Conservation (phyloP, 768 basidiomycete genomes). For the Austroboletus festivus region DNA sequence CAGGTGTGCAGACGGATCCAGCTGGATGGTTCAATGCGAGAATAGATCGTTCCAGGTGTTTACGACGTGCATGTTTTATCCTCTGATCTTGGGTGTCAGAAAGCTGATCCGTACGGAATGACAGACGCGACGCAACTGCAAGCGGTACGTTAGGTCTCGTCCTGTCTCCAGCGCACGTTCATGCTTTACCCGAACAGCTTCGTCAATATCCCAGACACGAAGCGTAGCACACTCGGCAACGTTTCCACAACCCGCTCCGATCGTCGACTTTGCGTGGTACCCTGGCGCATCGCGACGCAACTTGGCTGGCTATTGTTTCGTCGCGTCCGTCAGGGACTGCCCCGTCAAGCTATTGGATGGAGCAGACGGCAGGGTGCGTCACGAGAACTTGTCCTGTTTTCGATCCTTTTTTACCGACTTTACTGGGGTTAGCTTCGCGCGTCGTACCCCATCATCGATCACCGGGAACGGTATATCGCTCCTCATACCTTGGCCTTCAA, state of each 20-base stretch:
- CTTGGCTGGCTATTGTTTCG: constrained; percentile 74
- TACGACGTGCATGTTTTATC: constrained; percentile 35
- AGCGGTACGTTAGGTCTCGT: background rate
- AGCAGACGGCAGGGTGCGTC: constrained; percentile 63
- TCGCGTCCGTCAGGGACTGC: constrained; percentile 78
- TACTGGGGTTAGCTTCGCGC: constrained; percentile 67
- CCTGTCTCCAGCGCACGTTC: too few species aligned
- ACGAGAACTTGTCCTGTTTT: background rate
- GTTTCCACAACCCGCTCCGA: constrained; percentile 59
- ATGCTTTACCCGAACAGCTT: too few species aligned
- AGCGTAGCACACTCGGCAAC: constrained; percentile 17
- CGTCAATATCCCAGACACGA: too few species aligned
- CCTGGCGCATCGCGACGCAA: constrained; percentile 62
- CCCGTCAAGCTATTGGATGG: constrained; percentile 87
- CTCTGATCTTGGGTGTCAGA: too few species aligned
- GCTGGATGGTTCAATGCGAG: constrained; percentile 67
- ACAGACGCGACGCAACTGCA: background rate
- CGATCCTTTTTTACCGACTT: background rate
- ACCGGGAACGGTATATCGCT: constrained; percentile 86
- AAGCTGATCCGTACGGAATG: background rate
- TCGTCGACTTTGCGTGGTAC: constrained; percentile 84
- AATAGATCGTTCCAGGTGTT: constrained; percentile 61
- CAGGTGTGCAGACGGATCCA: constrained; percentile 77
- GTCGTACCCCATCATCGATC: constrained; percentile 89
- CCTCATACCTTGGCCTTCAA: constrained; percentile 86